Evolutionary conservation across 1,284 basidiomycete species (phyloP).

Genomic region (Uromyces viciae-fabae): DNA sequence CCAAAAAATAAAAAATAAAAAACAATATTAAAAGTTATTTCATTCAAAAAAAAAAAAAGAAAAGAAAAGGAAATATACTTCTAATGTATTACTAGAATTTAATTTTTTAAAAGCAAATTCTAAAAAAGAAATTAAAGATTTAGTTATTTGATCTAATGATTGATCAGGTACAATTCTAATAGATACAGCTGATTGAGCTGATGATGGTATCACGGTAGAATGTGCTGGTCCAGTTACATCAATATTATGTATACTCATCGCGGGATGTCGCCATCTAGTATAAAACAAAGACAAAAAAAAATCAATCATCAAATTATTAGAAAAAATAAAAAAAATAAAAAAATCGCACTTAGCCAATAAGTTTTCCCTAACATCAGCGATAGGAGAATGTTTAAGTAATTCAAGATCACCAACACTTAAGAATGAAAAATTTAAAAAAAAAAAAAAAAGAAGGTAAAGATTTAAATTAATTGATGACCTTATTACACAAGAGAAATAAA

Average conservation of each 20-base stretch:
- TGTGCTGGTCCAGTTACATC: conserved; percentile 54
- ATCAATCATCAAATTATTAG: conserved; percentile 47
- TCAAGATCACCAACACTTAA: conserved; percentile 39
- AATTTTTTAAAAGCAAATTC: conserved; percentile 64
- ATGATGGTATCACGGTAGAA: conserved; percentile 80
- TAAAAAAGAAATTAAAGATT: conserved; percentile 65
- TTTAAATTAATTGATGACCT: conserved; percentile 62
- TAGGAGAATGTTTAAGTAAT: conserved; percentile 48
- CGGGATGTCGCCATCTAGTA: conserved; percentile 39
- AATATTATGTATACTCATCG: conserved; percentile 51
- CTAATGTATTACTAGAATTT: conserved; percentile 68
- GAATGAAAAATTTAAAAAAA: neutral
- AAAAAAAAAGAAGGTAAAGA: conserved; percentile 58
- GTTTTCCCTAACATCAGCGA: conserved; percentile 48
- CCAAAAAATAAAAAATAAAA: neutral
- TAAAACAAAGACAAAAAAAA: conserved; percentile 22
- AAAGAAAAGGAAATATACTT: too few relatives aligned
- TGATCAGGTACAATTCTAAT: conserved; percentile 92
- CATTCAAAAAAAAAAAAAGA: too few relatives aligned
- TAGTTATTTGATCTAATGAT: conserved; percentile 68
- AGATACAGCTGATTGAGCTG: conserved; percentile 74
- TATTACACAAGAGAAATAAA: conserved; percentile 52
- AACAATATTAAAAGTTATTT: too few relatives aligned
- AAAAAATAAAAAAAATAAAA: conserved; percentile 56
- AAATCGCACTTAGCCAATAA: conserved; percentile 60